Base-by-base conservation (phyloP, 176 grass and related monocot species). In the Calamus simplicifolius region DNA sequence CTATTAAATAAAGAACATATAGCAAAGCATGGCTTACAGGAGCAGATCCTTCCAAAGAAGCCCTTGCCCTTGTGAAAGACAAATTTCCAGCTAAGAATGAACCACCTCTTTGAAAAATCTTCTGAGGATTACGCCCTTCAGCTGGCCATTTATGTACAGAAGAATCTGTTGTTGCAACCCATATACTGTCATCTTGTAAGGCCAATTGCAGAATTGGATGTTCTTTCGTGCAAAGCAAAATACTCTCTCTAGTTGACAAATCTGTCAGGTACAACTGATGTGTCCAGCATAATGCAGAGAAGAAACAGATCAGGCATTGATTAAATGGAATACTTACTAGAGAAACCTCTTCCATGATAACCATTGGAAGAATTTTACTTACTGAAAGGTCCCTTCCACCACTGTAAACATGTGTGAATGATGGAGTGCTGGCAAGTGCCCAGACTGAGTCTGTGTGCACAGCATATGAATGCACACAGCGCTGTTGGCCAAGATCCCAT, bases 401-500 rank as follows among this genome's bases (percentile, higher is more conserved):
- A 78, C 93, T 98, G 80, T 98, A 98, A 75, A 92, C 93, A 92
- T 98, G 87, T 67, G 66, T 69, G 56, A 92, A 92, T 17, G 87
- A 80, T 75, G 87, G 78, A 67, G 78, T 85, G 28, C 73, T 80
- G 68, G 87, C 87, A 69, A 98, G 93, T 1, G 87, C 87, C 93
- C 87, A 98, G 56, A 98, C 87, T 3, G 93, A 98, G 74, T 98
- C 84, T 35, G 87, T 98, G 75, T 98, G 87, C 62, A 98, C 87
- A 61, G 84, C 93, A 78, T 98, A 98, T 75, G 87, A 98, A 77
- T 98, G 93, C 57, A 98, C 71, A 76, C 93, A 98, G 3, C 87
- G 85, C 50, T 98, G 93, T 54, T 98, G 93, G 77, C 93, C 93
- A 62, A 98, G 74, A 87, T 98, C 93, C 93, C 93, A 98, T 65